These are phyloP conservation scores for Escovopsis sp. DNA, from an alignment of 2,329 filamentous ascomycete species.

Conservation along the genomic window DNA sequence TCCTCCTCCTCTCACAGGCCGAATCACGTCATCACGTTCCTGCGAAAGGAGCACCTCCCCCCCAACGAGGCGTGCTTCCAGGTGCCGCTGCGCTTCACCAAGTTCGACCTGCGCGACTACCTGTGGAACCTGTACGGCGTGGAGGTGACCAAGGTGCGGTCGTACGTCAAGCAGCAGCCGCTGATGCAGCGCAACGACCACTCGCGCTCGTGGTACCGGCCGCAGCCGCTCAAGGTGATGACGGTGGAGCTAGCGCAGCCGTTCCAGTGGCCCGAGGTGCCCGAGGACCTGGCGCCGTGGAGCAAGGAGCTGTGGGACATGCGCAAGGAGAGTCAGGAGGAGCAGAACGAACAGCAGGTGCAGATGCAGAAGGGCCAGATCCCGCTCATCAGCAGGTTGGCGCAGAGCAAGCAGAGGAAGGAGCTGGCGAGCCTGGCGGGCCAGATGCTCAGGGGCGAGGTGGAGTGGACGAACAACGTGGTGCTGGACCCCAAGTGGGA, in stretches of 20 bases:
- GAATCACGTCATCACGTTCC: constrained; percentile 63
- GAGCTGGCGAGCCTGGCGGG: constrained; percentile 48
- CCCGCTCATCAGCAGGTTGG: constrained; percentile 26
- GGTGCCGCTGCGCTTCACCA: constrained; percentile 85
- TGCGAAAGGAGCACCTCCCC: constrained; percentile 56
- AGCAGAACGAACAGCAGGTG: constrained; percentile 22
- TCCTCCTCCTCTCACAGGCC: constrained; percentile 39
- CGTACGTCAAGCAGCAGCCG: constrained; percentile 52
- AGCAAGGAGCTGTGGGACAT: constrained; percentile 44
- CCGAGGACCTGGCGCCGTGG: constrained; percentile 48
- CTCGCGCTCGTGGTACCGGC: constrained; percentile 50
- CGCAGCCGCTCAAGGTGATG: constrained; percentile 75
- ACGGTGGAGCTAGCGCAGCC: constrained; percentile 76
- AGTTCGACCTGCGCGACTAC: constrained; percentile 93
- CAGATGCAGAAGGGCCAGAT: constrained; percentile 19
- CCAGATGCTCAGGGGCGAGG: constrained; percentile 43
- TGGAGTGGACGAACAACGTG: constrained; percentile 41
- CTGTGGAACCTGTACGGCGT: constrained; percentile 76
- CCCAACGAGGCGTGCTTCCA: constrained; percentile 78
- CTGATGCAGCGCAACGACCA: constrained; percentile 36
- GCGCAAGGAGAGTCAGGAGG: constrained; percentile 31
- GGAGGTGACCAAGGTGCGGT: constrained; percentile 56
- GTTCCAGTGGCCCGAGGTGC: constrained; percentile 72
- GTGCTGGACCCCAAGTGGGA: constrained; percentile 34
- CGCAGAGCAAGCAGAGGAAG: constrained; percentile 26